Base-by-base conservation (phyloP, 2,329 filamentous ascomycete species). In the Arthroderma uncinatum region DNA sequence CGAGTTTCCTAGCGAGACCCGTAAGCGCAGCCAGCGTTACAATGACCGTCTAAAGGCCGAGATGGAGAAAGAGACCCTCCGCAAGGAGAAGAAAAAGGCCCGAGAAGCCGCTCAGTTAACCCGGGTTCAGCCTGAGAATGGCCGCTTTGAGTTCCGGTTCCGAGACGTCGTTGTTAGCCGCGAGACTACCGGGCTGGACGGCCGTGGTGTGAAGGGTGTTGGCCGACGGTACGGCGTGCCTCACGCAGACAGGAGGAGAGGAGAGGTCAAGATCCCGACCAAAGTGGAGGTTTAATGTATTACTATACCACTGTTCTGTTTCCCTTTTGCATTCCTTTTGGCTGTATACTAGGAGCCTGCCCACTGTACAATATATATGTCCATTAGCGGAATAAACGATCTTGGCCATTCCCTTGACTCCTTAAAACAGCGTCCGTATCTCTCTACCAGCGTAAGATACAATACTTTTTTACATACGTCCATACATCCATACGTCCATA, bases 161-260 rank as follows among this genome's bases (percentile, higher is more conserved):
- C 71, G 78, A 60, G 79, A 83, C 54, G 72, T 71, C 10, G 66
- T 70, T 55, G 73, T 83, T 58, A 81, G 75, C 58, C 75, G 77
- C 25, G 77, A 83, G 65, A 75, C 74, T 47, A 79, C 75, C 4
- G 82, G 82, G 9, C 66, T 70, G 53, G 74, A 82, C 64, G 82
- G 81, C 8, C 75, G 80, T 63, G 75, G 75, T 33, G 68, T 71
- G 21, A 69, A 68, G 58, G 81, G 79, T 28, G 78, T 80, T 19
- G 82, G 82, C 12, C 77, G 75, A 63, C 73, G 82, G 62, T 85
- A 85, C 65, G 82, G 82, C 64, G 75, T 83, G 58, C 82, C 82
- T 53, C 78, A 78, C 63, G 72, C 82, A 64, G 82, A 84, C 60
- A 73, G 82, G 59, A 84, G 84, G 76, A 79, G 79, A 70, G 82